Percentiles rank a stretch among this genome's conserved stretches.
Evolutionary conservation across 768 basidiomycete species (phyloP).

Genomic region (Auriscalpium orientale): DNA sequence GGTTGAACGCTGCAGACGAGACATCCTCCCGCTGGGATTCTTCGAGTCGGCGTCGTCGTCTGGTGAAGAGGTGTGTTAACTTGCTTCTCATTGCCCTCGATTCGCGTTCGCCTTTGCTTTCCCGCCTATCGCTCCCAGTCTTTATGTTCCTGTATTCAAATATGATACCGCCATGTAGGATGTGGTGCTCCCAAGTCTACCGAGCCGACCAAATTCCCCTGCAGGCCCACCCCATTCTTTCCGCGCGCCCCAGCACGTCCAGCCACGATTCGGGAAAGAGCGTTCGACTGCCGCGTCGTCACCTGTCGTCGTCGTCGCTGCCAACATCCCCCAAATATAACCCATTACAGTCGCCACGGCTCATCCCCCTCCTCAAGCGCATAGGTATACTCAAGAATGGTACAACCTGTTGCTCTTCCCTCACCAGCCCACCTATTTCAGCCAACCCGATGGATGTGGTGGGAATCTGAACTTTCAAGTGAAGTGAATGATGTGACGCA

Average conservation of each 20-base stretch:
- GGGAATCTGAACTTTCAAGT: conserved; percentile 12
- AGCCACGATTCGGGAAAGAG: neutral
- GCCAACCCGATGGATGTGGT: conserved; percentile 8
- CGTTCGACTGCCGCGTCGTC: neutral
- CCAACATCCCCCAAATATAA: neutral
- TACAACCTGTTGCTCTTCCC: conserved; percentile 5
- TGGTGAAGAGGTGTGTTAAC: conserved; percentile 5
- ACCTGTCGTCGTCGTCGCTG: neutral
- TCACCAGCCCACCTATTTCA: conserved; percentile 2
- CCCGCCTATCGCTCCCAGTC: neutral
- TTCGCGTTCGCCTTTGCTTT: conserved; percentile 4
- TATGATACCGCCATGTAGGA: conserved; percentile 3
- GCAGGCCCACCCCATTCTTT: conserved; percentile 6
- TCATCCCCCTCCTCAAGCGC: conserved; percentile 2
- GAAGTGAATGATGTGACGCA: neutral
- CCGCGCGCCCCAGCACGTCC: neutral
- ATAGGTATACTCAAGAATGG: conserved; percentile 9
- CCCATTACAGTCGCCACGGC: neutral
- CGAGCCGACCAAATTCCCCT: conserved; percentile 11
- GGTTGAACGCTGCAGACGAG: neutral
- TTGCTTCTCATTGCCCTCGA: conserved; percentile 1
- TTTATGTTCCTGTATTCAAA: neutral
- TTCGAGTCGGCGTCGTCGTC: neutral
- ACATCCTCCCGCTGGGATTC: neutral
- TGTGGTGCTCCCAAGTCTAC: conserved; percentile 13